Evolutionary conservation across 345 rosid genomes (phyloP).

Genomic region (Isatis tinctoria): DNA sequence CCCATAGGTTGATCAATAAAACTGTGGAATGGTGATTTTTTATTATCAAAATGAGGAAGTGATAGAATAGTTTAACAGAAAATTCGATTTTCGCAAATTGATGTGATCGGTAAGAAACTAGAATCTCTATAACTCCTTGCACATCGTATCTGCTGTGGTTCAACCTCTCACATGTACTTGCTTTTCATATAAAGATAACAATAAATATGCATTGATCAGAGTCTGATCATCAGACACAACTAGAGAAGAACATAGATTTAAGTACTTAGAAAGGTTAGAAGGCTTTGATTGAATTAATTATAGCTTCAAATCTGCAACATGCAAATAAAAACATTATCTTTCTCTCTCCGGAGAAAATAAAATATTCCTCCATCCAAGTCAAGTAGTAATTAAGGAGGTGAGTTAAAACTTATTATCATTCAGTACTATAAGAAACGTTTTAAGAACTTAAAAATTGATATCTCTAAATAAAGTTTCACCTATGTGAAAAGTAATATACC

Average conservation of each 20-base stretch:
- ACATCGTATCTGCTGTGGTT: background rate
- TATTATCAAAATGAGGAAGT: background rate
- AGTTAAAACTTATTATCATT: no score
- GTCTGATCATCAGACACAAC: no score
- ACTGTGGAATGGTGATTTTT: background rate
- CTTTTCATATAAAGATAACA: no score
- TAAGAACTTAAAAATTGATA: no score
- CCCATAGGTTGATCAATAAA: background rate
- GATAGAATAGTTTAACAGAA: background rate
- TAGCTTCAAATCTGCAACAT: conserved; percentile 2
- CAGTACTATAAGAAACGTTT: no score
- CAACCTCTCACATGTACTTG: background rate
- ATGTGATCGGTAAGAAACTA: background rate
- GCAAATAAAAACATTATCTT: conserved; percentile 11
- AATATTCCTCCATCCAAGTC: background rate
- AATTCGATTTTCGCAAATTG: background rate
- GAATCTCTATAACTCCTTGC: background rate
- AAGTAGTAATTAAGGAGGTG: background rate
- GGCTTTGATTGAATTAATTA: background rate
- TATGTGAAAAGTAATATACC: no score
- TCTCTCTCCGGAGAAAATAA: background rate
- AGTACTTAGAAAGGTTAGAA: background rate
- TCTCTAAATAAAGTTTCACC: no score
- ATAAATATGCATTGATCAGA: no score
- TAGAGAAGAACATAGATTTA: no score